Conservation (phyloP, 495 filamentous ascomycete genomes). For the Lasiosphaeria ovina region DNA sequence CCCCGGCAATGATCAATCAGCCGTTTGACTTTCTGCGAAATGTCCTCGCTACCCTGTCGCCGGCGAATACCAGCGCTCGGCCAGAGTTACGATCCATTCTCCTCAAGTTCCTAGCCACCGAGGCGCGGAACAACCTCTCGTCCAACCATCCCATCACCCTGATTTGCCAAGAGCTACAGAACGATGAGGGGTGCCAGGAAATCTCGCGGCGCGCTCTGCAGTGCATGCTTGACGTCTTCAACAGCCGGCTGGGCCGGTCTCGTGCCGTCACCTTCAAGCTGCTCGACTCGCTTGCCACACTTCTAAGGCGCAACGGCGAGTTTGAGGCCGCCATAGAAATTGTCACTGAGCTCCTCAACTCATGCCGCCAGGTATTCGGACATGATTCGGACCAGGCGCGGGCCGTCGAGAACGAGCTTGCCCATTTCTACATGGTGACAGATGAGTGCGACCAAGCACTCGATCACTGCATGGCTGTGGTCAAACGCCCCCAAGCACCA, state of each 20-base stretch:
- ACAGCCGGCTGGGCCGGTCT: conserved; percentile 27
- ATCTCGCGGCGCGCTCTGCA: conserved; percentile 31
- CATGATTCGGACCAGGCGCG: conserved; percentile 26
- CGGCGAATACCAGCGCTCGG: conserved; percentile 29
- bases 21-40: conserved; percentile 36
- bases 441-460: conserved; percentile 26
- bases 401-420: conserved; percentile 30
- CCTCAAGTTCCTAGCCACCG: conserved; percentile 27
- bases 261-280: conserved; percentile 33
- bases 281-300: conserved; percentile 33
- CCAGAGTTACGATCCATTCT: conserved; percentile 31
- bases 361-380: conserved; percentile 27
- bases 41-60: conserved; percentile 31
- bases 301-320: conserved; percentile 33
- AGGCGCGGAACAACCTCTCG: conserved; percentile 28
- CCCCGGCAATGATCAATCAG: conserved; percentile 29
- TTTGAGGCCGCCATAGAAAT: conserved; percentile 31
- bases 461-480: conserved; percentile 31
- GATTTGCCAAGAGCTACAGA: conserved; percentile 29
- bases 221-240: conserved; percentile 37
- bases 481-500: conserved; percentile 15
- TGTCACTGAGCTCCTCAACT: conserved; percentile 26
- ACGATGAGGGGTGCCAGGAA: conserved; percentile 31
- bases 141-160: conserved; percentile 29
- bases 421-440: conserved; percentile 34